Evolutionary conservation across 495 filamentous ascomycete genomes (phyloP).

Genomic region (Xylaria cubensis): DNA sequence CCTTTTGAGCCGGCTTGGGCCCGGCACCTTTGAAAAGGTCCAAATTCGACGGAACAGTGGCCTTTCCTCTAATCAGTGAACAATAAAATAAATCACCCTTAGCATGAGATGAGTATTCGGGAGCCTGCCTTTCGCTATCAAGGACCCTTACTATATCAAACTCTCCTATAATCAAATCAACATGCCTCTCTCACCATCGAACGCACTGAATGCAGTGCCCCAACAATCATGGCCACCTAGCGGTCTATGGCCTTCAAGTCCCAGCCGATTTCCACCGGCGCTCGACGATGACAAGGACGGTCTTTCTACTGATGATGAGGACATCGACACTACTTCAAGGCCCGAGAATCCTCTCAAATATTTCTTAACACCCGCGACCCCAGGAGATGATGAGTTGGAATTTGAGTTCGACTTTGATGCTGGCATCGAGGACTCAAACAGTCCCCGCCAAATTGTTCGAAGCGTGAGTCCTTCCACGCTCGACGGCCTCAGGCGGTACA

Average conservation of each 20-base stretch:
- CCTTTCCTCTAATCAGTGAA: conserved; percentile 13
- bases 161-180: conserved; percentile 26
- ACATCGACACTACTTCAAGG: conserved; percentile 45
- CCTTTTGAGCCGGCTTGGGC: conserved; percentile 39
- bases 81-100: not conserved
- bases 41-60: conserved; percentile 25
- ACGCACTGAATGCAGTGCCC: conserved; percentile 26
- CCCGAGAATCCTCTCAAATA: conserved; percentile 56
- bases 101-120: conserved; percentile 15
- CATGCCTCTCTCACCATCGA: conserved; percentile 37
- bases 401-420: conserved; percentile 58
- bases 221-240: conserved; percentile 34
- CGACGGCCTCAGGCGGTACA: conserved; percentile 51
- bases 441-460: conserved; percentile 47
- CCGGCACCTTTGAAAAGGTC: conserved; percentile 35
- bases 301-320: conserved; percentile 46
- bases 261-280: conserved; percentile 42
- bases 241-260: conserved; percentile 42
- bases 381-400: conserved; percentile 42
- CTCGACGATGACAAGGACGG: conserved; percentile 47
- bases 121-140: not conserved
- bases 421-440: conserved; percentile 56
- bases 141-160: conserved; percentile 18
- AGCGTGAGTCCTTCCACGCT: conserved; percentile 57
- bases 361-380: conserved; percentile 54